Evolutionary conservation across 2,329 filamentous ascomycete genomes (phyloP), one percentile per base, ranked within the genome.

Genomic region (Grosmannia huntii): DNA sequence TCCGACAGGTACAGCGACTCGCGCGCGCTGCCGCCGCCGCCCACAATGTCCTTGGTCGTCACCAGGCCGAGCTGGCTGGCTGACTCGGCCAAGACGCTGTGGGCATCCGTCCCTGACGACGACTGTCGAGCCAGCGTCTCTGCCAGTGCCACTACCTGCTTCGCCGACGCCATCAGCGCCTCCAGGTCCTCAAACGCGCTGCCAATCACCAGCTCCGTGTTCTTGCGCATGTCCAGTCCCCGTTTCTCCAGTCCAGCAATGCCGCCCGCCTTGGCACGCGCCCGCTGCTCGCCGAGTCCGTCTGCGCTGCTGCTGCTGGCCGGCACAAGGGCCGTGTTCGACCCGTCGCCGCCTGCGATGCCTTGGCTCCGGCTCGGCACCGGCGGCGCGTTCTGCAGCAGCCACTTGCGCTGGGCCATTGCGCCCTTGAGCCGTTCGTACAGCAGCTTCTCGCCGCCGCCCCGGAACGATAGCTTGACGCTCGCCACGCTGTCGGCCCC

Each of bases 101-200:
- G 87, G 0, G 82, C 78, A 6, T 78, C 75, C 77, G 27, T 76
- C 79, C 76, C 75, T 60, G 21, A 14, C 23, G 56, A 53, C 23
- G 75, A 75, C 66, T 91, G 87, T 14, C 83, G 78, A 1, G 90
- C 85, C 65, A 97, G 92, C 19, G 84, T 84, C 70, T 97, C 92
- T 0, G 94, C 94, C 49, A 99, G 83, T 5, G 90, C 90, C 55
- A 97, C 86, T 54, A 99, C 90, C 68, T 99, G 90, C 68, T 97
- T 96, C 5, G 94, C 94, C 4, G 92, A 96, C 3, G 91, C 90
- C 92, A 97, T 99, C 44, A 99, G 77, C 4, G 94, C 91, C 68
- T 97, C 92, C 0, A 99, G 80, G 67, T 99, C 94, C 68, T 96
- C 92, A 66, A 99, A 99, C 0, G 94, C 91, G 63, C 83, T 90